A percentile compares a stretch with the other conserved stretches of the same genome.
These are phyloP conservation scores for Rhodotorula mucilaginosa DNA, from an alignment of 1,284 basidiomycete species.

Conservation along the genomic window DNA sequence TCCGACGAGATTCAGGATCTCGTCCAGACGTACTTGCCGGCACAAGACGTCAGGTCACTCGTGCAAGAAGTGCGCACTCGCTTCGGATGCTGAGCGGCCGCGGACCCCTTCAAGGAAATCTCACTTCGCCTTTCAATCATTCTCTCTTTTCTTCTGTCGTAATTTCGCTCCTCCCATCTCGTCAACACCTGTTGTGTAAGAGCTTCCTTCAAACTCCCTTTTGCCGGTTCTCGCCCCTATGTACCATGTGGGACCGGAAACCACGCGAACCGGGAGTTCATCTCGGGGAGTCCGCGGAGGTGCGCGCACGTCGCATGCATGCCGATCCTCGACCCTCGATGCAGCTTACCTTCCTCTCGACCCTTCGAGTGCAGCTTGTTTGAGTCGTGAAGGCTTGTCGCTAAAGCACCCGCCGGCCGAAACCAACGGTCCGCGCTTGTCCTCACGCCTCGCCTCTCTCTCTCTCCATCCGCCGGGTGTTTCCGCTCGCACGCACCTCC, in stretches of 20 bases:
- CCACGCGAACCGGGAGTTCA: no score
- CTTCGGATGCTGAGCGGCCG: constrained; percentile 7
- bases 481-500: neutral
- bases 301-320: no score
- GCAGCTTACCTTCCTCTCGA: no score
- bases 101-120: neutral
- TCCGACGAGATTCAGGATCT: constrained; percentile 33
- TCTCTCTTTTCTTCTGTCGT: neutral
- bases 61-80: constrained; percentile 31
- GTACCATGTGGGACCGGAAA: no score
- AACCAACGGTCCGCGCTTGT: neutral
- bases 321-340: no score
- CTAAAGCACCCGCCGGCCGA: no score
- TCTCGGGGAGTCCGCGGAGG: no score
- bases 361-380: no score
- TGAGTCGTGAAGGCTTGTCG: no score
- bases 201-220: no score
- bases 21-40: constrained; percentile 17
- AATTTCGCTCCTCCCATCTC: neutral
- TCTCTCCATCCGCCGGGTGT: no score
- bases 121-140: neutral
- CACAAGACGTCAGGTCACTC: constrained; percentile 29
- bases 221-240: neutral
- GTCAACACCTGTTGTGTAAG: neutral
- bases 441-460: neutral